phyloP scores from a whole-genome alignment of 768 basidiomycete genomes.

The Gautieria morchelliformis region DNA sequence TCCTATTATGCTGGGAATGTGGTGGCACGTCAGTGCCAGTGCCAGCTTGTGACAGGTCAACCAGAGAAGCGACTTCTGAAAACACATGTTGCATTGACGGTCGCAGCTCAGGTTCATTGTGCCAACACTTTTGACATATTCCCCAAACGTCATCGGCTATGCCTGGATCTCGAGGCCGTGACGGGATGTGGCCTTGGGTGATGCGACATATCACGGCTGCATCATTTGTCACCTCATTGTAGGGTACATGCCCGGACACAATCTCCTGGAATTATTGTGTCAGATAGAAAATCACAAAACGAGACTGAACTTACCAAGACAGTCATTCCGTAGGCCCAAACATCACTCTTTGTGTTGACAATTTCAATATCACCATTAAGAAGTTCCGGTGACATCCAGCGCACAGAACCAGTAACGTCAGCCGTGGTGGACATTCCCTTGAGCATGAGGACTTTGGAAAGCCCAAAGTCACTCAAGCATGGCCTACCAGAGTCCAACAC shows the following conservation, averaged over 20 bases:
- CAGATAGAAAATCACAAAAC: background rate
- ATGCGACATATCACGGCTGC: no score
- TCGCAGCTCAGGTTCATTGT: no score
- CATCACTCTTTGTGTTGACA: background rate
- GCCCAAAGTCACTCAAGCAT: slow-evolving; percentile 42
- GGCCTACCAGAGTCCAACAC: slow-evolving; percentile 31
- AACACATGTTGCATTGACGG: no score
- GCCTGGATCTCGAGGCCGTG: no score
- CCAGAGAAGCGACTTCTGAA: no score
- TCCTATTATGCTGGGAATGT: no score
- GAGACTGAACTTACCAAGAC: background rate
- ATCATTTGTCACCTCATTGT: background rate
- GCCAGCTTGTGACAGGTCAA: no score
- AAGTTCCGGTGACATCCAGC: slow-evolving; percentile 27
- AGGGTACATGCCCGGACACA: background rate
- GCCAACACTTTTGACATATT: no score
- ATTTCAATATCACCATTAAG: slow-evolving; percentile 10
- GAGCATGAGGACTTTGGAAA: slow-evolving; percentile 16
- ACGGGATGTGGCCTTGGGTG: no score
- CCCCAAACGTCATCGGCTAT: no score
- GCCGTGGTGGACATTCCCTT: slow-evolving; percentile 9
- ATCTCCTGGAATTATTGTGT: background rate
- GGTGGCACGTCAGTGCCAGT: no score
- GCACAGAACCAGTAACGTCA: no score
- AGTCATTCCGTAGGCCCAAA: background rate